phyloP scores from a whole-genome alignment of 2,329 filamentous ascomycete genomes.

The Paecilomyces sp. region DNA sequence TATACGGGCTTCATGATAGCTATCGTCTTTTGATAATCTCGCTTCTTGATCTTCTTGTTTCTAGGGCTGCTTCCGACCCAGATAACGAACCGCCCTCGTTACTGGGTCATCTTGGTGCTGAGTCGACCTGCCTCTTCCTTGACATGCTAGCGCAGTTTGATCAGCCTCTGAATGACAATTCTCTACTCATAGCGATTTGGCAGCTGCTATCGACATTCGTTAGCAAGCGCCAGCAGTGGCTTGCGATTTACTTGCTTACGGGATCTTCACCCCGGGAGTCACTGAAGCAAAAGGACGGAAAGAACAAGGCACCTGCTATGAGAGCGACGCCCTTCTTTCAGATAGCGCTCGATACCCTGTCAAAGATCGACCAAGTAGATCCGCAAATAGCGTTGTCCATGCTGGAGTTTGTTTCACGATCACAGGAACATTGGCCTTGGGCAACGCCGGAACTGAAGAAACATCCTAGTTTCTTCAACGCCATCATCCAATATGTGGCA shows the following conservation, averaged over 20 bases:
- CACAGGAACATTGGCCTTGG: constrained; percentile 95
- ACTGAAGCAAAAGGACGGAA: constrained; percentile 46
- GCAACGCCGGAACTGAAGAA: constrained; percentile 73
- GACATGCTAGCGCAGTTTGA: constrained; percentile 70
- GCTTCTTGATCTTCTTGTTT: constrained; percentile 66
- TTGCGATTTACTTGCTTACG: constrained; percentile 86
- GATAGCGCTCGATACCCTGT: constrained; percentile 64
- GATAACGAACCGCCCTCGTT: constrained; percentile 80
- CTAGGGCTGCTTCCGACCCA: constrained; percentile 55
- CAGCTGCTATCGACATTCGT: constrained; percentile 78
- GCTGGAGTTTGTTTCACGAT: constrained; percentile 77
- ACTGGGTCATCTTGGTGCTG: constrained; percentile 79
- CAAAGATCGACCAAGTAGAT: constrained; percentile 57
- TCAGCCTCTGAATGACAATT: constrained; percentile 60
- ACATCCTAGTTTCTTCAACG: constrained; percentile 65
- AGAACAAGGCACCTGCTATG: constrained; percentile 42
- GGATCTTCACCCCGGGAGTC: constrained; percentile 76
- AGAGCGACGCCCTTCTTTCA: constrained; percentile 62
- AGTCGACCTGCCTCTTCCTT: constrained; percentile 77
- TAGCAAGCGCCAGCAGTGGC: constrained; percentile 88
- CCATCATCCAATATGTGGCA: constrained; percentile 63
- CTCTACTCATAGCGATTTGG: constrained; percentile 68
- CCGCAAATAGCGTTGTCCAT: constrained; percentile 64
- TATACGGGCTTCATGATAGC: constrained; percentile 63
- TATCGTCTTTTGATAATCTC: constrained; percentile 61